Evolutionary conservation across 495 filamentous ascomycete species (phyloP).

Genomic region (Xylaria flabelliformis): DNA sequence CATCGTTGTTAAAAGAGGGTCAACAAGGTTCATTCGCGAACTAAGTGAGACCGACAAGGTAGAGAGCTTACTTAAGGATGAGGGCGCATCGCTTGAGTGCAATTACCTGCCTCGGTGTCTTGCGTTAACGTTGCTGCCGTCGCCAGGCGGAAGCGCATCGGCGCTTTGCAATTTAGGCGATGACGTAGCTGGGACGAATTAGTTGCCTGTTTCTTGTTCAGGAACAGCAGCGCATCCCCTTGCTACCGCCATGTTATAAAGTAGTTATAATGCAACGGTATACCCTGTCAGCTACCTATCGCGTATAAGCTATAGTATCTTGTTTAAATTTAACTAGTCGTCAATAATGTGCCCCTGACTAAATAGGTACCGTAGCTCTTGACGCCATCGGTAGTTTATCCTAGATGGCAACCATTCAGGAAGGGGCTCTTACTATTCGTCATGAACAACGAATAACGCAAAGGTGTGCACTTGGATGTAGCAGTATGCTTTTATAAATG

Average conservation of each 20-base stretch:
- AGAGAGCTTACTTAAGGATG: neutral
- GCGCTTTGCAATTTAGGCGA: neutral
- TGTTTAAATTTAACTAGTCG: neutral
- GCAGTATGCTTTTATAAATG: neutral
- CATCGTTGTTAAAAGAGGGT: neutral
- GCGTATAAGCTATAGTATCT: neutral
- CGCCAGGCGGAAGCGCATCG: neutral
- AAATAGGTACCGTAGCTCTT: neutral
- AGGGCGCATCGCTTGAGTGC: neutral
- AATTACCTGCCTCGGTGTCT: neutral
- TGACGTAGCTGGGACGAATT: conserved; percentile 10
- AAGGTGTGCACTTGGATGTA: neutral
- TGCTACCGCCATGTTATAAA: neutral
- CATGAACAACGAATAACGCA: neutral
- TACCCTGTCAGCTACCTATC: neutral
- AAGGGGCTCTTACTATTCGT: neutral
- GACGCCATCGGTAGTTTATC: neutral
- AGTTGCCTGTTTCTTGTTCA: neutral
- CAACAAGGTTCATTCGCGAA: neutral
- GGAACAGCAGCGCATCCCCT: neutral
- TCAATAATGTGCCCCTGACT: neutral
- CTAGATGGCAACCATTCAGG: neutral
- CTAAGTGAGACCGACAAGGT: neutral
- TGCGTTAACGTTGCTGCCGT: conserved; percentile 1
- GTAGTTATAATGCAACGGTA: neutral